phyloP scores from a whole-genome alignment of 345 rosid species.

The Hevea brasiliensis region DNA sequence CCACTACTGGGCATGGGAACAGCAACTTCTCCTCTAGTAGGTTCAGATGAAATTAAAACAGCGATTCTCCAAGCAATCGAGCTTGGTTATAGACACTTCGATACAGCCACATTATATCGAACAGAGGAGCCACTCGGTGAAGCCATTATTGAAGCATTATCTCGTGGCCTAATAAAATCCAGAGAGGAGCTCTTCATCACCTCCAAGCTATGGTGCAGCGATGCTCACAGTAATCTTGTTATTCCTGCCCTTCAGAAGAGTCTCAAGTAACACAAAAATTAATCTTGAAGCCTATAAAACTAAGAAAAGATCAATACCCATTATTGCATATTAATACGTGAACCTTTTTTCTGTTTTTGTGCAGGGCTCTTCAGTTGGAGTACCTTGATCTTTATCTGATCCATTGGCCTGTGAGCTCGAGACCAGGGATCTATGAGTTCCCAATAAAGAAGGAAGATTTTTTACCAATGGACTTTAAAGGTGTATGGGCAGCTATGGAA shows the following conservation, averaged over 20 bases:
- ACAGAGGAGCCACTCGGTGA: conserved; percentile 39
- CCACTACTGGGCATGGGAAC: conserved; percentile 35
- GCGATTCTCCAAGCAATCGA: conserved; percentile 29
- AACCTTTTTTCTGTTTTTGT: neutral
- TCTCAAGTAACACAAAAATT: conserved; percentile 30
- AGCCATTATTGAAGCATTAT: conserved; percentile 43
- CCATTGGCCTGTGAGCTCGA: conserved; percentile 86
- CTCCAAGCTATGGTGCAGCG: conserved; percentile 59
- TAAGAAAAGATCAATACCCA: neutral
- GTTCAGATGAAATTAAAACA: conserved; percentile 20
- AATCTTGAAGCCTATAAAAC: neutral
- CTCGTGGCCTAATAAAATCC: conserved; percentile 40
- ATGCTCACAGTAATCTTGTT: conserved; percentile 53
- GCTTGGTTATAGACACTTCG: conserved; percentile 38
- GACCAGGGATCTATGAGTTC: conserved; percentile 56
- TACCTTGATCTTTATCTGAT: conserved; percentile 69
- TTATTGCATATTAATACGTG: neutral
- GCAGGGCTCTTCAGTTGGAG: conserved; percentile 66
- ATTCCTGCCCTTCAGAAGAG: conserved; percentile 46
- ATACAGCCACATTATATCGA: conserved; percentile 30
- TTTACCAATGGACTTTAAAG: conserved; percentile 54
- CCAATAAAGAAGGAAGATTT: conserved; percentile 71
- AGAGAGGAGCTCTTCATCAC: conserved; percentile 59
- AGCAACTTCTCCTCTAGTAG: conserved; percentile 21
- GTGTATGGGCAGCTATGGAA: conserved; percentile 80